Percentiles rank a stretch among this genome's conserved stretches.
Conservation (phyloP, 371 early-diverging fungal genomes). For the Mucor saturninus region DNA sequence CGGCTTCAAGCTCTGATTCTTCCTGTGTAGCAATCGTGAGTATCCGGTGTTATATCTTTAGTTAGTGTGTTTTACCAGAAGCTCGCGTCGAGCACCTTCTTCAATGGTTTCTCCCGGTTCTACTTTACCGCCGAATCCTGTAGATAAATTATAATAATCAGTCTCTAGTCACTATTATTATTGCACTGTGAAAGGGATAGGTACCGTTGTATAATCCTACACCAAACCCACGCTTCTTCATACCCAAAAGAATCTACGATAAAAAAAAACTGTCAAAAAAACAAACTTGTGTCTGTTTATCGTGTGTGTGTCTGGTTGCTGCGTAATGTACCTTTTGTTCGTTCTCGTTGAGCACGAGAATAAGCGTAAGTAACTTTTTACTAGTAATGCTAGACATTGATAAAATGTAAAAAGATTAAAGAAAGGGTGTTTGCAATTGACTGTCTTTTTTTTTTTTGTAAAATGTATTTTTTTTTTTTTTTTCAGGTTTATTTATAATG, state of each 20-base stretch:
- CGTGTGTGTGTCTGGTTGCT: too few relatives aligned
- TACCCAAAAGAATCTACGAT: slow-evolving; percentile 65
- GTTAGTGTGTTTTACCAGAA: slow-evolving; percentile 39
- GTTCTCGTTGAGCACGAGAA: slow-evolving; percentile 32
- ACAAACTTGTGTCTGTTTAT: background rate
- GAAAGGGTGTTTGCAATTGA: background rate
- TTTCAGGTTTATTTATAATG: background rate
- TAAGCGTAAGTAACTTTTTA: slow-evolving; percentile 39
- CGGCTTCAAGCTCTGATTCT: slow-evolving; percentile 61
- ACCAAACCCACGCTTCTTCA: slow-evolving; percentile 80
- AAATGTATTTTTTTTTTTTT: background rate
- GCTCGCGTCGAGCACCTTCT: slow-evolving; percentile 69
- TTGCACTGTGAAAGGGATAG: background rate
- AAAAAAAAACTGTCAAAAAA: too few relatives aligned
- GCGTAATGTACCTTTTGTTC: slow-evolving; percentile 28
- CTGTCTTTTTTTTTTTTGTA: background rate
- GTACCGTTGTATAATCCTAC: slow-evolving; percentile 68
- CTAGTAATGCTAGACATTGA: slow-evolving; percentile 16
- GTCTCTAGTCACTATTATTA: background rate
- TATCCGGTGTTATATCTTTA: background rate
- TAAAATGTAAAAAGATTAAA: background rate
- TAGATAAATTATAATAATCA: background rate
- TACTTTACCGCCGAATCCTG: slow-evolving; percentile 76
- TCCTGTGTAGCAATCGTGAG: slow-evolving; percentile 38
- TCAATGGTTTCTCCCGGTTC: slow-evolving; percentile 68